Evolutionary conservation across 352 stramenopile genomes (phyloP).

Genomic region (Plasmopara muralis): DNA sequence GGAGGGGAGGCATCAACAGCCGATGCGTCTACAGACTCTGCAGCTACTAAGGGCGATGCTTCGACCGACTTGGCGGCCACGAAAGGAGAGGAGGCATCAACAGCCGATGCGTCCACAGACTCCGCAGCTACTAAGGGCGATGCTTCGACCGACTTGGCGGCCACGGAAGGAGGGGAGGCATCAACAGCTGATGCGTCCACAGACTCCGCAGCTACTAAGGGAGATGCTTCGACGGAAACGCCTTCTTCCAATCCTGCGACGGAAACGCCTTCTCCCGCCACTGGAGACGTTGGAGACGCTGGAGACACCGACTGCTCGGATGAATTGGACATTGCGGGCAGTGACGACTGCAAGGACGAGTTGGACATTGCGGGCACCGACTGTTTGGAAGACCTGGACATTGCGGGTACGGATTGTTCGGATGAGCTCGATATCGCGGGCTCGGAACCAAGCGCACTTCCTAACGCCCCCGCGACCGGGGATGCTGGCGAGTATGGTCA

Average conservation of each 20-base stretch:
- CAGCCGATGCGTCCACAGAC: constrained; percentile 4
- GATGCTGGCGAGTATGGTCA: not conserved
- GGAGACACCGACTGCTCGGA: constrained; percentile 16
- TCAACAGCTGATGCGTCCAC: not conserved
- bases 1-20: not conserved
- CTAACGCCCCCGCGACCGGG: constrained; percentile 1
- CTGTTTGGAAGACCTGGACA: constrained; percentile 23
- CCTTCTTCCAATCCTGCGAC: not conserved
- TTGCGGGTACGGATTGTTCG: constrained; percentile 26
- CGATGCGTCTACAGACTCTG: constrained; percentile 5
- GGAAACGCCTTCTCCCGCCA: not conserved
- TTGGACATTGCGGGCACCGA: constrained; percentile 22
- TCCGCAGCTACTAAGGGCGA: not conserved
- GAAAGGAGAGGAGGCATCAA: not conserved
- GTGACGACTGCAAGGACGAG: constrained; percentile 23
- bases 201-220: not conserved
- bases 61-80: not conserved
- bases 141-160: not conserved
- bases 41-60: not conserved
- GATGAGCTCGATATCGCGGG: constrained; percentile 24
- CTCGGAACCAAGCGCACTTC: constrained; percentile 20
- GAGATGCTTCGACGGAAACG: constrained; percentile 1
- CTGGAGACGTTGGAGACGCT: not conserved
- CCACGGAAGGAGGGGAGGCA: no score
- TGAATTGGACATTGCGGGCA: constrained; percentile 20